These are phyloP conservation scores for Fusarium sp. DNA, from an alignment of 2,329 filamentous ascomycete genomes.

Conservation along the genomic window DNA sequence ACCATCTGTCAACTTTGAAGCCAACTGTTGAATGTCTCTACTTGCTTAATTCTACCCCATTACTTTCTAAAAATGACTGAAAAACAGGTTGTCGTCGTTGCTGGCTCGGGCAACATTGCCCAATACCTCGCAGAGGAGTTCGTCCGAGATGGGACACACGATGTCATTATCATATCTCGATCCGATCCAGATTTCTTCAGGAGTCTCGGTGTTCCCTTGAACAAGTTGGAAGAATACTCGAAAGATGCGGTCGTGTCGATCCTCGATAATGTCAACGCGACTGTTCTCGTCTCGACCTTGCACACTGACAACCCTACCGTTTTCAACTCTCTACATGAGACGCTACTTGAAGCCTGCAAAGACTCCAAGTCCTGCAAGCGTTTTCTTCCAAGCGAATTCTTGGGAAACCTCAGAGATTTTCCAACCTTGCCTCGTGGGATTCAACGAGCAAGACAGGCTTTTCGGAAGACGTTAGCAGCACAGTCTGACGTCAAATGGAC, in stretches of 20 bases:
- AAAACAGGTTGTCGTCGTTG: neutral
- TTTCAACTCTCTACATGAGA: neutral
- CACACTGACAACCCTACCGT: neutral
- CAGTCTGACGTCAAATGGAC: neutral
- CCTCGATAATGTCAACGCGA: neutral
- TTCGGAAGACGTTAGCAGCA: neutral
- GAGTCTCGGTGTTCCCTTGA: neutral
- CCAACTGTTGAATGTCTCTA: neutral
- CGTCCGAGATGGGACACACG: neutral
- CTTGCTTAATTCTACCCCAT: neutral
- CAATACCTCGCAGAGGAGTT: constrained; percentile 1
- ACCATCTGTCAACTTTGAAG: neutral
- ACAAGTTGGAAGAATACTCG: neutral
- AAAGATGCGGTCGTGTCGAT: neutral
- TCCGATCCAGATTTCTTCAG: neutral
- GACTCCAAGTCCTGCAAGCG: neutral
- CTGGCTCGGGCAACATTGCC: neutral
- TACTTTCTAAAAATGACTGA: neutral
- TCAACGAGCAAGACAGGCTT: neutral
- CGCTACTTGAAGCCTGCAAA: neutral
- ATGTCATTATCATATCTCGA: neutral
- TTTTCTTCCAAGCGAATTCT: neutral
- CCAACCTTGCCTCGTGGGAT: neutral
- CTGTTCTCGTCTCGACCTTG: neutral
- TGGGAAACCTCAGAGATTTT: neutral